Conservation (phyloP, 768 basidiomycete species). For the Termitomyces eurrhizus region DNA sequence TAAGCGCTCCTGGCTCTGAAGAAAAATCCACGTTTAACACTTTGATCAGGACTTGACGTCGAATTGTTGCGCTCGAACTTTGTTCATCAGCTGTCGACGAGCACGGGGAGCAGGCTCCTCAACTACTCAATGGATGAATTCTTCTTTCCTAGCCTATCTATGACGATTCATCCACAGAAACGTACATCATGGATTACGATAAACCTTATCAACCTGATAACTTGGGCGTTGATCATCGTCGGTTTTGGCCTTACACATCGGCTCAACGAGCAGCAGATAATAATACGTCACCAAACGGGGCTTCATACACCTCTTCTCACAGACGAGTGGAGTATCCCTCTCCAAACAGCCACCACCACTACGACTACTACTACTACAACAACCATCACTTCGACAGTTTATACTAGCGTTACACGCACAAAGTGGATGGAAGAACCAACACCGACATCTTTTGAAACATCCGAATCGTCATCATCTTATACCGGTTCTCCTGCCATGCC, state of each 20-base stretch:
- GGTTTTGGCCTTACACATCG: conserved; percentile 23
- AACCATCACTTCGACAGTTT: conserved; percentile 37
- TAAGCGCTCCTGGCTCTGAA: conserved; percentile 23
- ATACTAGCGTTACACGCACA: conserved; percentile 17
- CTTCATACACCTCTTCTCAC: neutral
- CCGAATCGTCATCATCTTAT: conserved; percentile 11
- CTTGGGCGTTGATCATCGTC: conserved; percentile 28
- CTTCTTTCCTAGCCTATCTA: conserved; percentile 52
- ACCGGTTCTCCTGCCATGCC: conserved; percentile 4
- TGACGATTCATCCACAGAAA: conserved; percentile 27
- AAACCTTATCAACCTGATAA: conserved; percentile 20
- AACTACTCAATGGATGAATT: conserved; percentile 55
- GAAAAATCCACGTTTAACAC: neutral
- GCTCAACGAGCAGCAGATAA: conserved; percentile 22
- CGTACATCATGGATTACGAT: conserved; percentile 15
- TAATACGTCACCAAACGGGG: neutral
- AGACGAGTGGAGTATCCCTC: neutral
- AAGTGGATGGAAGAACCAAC: conserved; percentile 22
- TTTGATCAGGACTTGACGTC: conserved; percentile 37
- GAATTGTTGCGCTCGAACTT: conserved; percentile 52
- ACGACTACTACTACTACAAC: conserved; percentile 40
- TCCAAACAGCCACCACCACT: conserved; percentile 17
- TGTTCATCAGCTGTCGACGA: conserved; percentile 39
- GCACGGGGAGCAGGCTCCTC: conserved; percentile 43
- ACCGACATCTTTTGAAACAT: conserved; percentile 9